These are phyloP conservation scores for Puya raimondii DNA, from an alignment of 176 grass and related monocot species.

Conservation along the genomic window DNA sequence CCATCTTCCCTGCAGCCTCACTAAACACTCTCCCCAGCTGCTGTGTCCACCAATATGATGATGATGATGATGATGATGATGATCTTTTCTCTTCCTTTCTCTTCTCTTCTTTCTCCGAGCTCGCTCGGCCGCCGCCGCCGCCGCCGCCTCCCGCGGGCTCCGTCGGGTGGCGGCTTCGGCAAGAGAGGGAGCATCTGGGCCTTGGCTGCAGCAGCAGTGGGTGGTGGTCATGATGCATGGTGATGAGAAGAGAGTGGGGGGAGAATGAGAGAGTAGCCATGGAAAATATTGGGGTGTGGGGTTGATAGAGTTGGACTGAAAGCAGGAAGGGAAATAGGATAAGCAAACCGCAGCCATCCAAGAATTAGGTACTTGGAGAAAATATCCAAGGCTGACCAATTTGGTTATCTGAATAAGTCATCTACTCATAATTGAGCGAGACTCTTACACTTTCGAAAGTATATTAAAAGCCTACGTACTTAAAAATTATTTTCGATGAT, in stretches of 20 bases:
- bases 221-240: neutral
- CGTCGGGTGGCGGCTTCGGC: constrained; percentile 28
- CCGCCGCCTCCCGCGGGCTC: constrained; percentile 10
- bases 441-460: no score
- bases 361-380: constrained; percentile 24
- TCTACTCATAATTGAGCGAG: no score
- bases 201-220: neutral
- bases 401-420: no score
- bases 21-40: constrained; percentile 23
- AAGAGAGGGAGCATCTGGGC: constrained; percentile 28
- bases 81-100: constrained; percentile 1
- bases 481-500: no score
- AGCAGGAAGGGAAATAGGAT: constrained; percentile 19
- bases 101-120: constrained; percentile 15
- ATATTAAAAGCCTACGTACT: no score
- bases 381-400: neutral
- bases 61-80: neutral
- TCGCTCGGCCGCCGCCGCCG: neutral
- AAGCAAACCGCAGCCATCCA: constrained; percentile 24
- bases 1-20: constrained; percentile 28
- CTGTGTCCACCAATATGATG: constrained; percentile 16
- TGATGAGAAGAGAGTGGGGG: constrained; percentile 9
- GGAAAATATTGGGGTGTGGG: constrained; percentile 15
- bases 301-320: neutral
- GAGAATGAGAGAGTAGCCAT: constrained; percentile 34